phyloP scores from a whole-genome alignment of 495 filamentous ascomycete genomes.

The Penicillium argentinense region DNA sequence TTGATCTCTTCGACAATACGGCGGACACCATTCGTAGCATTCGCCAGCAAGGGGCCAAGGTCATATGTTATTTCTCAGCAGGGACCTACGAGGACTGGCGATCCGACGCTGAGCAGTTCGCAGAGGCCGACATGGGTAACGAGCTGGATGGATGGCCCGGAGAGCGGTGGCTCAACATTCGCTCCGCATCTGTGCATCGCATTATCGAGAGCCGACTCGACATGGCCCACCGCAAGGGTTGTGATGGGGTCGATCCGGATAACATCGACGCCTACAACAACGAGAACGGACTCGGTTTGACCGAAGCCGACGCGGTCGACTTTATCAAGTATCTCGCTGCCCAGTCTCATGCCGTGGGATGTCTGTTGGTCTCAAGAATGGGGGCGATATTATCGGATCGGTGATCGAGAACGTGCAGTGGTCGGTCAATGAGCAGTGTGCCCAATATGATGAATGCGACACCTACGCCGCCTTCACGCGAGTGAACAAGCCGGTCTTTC shows the following conservation, averaged over 20 bases:
- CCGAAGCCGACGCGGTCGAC: constrained; percentile 50
- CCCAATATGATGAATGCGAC: constrained; percentile 56
- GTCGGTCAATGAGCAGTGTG: constrained; percentile 73
- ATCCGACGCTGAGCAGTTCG: constrained; percentile 55
- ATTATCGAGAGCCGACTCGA: constrained; percentile 61
- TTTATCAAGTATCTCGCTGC: constrained; percentile 60
- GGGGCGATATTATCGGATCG: constrained; percentile 53
- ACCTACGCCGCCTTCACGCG: constrained; percentile 56
- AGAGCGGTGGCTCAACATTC: constrained; percentile 66
- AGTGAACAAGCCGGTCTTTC: constrained; percentile 67
- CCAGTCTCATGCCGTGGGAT: constrained; percentile 48
- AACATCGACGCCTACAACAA: constrained; percentile 68
- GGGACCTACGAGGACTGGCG: constrained; percentile 63
- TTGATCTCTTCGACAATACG: constrained; percentile 14
- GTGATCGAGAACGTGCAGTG: constrained; percentile 62
- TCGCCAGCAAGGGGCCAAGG: constrained; percentile 18
- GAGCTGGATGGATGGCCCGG: constrained; percentile 60
- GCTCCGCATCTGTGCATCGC: constrained; percentile 52
- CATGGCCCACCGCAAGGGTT: constrained; percentile 58
- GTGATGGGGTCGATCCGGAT: constrained; percentile 71
- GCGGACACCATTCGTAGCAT: constrained; percentile 7
- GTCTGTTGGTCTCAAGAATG: constrained; percentile 67
- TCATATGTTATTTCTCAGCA: constrained; percentile 75
- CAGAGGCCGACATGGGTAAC: constrained; percentile 49
- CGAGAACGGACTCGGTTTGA: constrained; percentile 57